Base-by-base conservation (phyloP, 2,329 filamentous ascomycete species). In the Cordyceps javanica region DNA sequence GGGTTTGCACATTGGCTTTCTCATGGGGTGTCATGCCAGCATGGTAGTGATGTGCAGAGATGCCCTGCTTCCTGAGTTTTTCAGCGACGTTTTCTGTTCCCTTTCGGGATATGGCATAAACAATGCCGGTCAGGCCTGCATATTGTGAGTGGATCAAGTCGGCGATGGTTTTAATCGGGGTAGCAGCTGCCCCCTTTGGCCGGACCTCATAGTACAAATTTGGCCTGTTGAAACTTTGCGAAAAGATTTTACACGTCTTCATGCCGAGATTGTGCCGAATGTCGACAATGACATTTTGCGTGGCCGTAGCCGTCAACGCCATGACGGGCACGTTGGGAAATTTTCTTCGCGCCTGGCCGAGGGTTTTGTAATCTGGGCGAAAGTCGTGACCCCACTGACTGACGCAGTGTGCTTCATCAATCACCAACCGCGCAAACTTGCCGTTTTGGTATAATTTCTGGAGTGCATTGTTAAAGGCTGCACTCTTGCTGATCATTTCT, bases 361-460 rank as follows among this genome's bases (percentile, higher is more conserved):
- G 77, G 30, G 83, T 82, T 71, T 96, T 96, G 76, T 99, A 99
- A 69, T 97, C 93, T 0, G 92, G 93, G 46, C 95, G 85, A 69
- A 99, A 99, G 70, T 99, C 94, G 65, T 99, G 94, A 1, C 94
- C 94, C 94, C 94, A 99, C 76, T 99, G 92, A 71, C 94, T 97
- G 26, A 99, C 93, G 71, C 94, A 99, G 70, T 99, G 94, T n/a
- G 94, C 94, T 74, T 99, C 95, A 64, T 99, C 94, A 61, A 99
- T 96, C 55, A 99, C 94, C 50, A 99, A 84, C 26, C 94, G 85
- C 16, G 95, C 93, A 54, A 99, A 83, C 65, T 87, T 89, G 3
- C 80, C 77, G 52, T 84, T 84, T 14, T 73, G 72, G 69, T 96
- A 82, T n/a, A 99, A 77, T 2, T 76, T 77, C 53, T 82, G 74